A percentile compares a stretch with the other conserved stretches of the same genome.
phyloP scores from a whole-genome alignment of 2,329 filamentous ascomycete genomes.

The Paracoccidioides lutzii region DNA sequence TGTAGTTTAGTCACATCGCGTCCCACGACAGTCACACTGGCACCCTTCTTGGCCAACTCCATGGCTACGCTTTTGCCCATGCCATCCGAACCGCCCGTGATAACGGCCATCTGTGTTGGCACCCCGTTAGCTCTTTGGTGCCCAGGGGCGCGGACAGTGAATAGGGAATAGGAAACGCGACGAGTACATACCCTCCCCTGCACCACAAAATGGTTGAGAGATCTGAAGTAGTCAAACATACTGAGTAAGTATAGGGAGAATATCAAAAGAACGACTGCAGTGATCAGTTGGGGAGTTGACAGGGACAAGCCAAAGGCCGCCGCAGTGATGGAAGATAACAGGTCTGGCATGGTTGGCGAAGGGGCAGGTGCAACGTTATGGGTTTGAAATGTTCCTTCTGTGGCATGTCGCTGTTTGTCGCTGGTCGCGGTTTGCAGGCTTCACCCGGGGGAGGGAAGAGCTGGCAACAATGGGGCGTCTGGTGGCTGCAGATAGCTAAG shows the following conservation, averaged over 20 bases:
- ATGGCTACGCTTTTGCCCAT: constrained; percentile 69
- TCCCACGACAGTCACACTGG: constrained; percentile 74
- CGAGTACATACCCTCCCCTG: constrained; percentile 57
- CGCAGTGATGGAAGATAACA: not conserved
- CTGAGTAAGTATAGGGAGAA: constrained; percentile 23
- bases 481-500: too few relatives aligned
- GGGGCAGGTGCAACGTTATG: not conserved
- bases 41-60: constrained; percentile 68
- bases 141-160: not conserved
- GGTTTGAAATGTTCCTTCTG: too few relatives aligned
- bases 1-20: constrained; percentile 65
- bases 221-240: constrained; percentile 26
- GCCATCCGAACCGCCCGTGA: constrained; percentile 87
- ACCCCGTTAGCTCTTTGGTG: constrained; percentile 5
- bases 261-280: constrained; percentile 10
- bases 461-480: too few relatives aligned
- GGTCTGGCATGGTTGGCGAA: not conserved
- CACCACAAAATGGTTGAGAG: constrained; percentile 66
- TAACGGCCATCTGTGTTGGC: constrained; percentile 56
- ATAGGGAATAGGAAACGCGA: not conserved
- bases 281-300: constrained; percentile 11
- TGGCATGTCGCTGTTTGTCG: too few relatives aligned
- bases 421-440: too few relatives aligned
- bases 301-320: not conserved
- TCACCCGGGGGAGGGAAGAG: too few relatives aligned